Percentiles rank a stretch among this genome's conserved stretches.
phyloP scores from a whole-genome alignment of 2,329 filamentous ascomycete species.

The Aspergillus sp. region DNA sequence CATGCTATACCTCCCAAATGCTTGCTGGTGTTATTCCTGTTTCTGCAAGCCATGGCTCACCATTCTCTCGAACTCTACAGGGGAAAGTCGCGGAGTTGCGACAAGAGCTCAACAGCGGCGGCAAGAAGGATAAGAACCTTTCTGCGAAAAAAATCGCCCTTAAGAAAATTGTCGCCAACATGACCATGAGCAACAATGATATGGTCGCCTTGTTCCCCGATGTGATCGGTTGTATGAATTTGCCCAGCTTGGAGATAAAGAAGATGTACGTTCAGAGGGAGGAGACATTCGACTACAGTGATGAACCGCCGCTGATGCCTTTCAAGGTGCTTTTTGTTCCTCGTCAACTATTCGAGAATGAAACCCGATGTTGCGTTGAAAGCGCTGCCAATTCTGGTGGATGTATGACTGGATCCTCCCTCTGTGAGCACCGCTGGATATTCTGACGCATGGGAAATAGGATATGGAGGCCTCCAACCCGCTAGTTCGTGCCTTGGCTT shows the following conservation, averaged over 20 bases:
- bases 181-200: conserved; percentile 99
- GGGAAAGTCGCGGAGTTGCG: conserved; percentile 98
- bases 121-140: conserved; percentile 98
- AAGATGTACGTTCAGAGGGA: conserved; percentile 68
- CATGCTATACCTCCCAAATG: no score
- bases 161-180: conserved; percentile 99
- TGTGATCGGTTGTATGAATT: conserved; percentile 90
- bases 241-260: conserved; percentile 94
- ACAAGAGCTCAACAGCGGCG: conserved; percentile 85
- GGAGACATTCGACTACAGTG: not conserved
- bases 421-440: not conserved
- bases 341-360: conserved; percentile 94
- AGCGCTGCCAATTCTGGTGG: conserved; percentile 79
- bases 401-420: conserved; percentile 49
- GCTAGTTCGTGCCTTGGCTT: conserved; percentile 81
- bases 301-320: conserved; percentile 2
- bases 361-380: conserved; percentile 92
- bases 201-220: conserved; percentile 98
- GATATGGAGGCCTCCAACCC: conserved; percentile 94
- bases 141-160: conserved; percentile 93
- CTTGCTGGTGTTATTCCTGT: conserved; percentile 18
- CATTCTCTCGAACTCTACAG: conserved; percentile 52
- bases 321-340: conserved; percentile 87
- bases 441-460: conserved; percentile 38
- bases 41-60: conserved; percentile 26